Evolutionary conservation across 2,329 filamentous ascomycete genomes (phyloP).

Genomic region (Trichoderma sp.): DNA sequence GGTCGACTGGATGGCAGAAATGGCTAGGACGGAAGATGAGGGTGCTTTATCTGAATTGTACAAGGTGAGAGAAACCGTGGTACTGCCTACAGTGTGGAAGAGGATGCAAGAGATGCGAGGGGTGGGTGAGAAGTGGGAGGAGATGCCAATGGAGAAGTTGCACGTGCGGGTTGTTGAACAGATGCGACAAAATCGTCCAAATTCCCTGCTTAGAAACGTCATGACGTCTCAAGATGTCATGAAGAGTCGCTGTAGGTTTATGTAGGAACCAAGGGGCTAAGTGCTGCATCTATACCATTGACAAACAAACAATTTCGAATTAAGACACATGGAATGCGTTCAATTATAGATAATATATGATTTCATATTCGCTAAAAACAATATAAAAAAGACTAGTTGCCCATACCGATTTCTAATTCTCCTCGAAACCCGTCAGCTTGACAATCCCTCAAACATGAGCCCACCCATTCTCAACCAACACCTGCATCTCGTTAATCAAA

Average conservation of each 20-base stretch:
- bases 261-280: background rate
- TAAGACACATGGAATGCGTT: accelerated
- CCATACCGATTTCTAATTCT: background rate
- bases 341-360: background rate
- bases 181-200: background rate
- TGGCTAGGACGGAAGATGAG: background rate
- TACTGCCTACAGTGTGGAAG: background rate
- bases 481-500: constrained; percentile 60
- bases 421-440: background rate
- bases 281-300: background rate
- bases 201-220: background rate
- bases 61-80: background rate
- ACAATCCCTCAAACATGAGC: constrained; percentile 46
- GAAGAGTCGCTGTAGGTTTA: background rate
- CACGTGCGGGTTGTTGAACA: background rate
- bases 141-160: background rate
- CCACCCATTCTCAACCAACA: constrained; percentile 57
- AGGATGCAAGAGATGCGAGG: background rate
- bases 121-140: background rate
- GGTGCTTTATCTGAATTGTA: background rate
- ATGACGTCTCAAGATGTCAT: background rate
- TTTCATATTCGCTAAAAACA: background rate
- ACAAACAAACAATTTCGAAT: background rate
- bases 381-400: background rate
- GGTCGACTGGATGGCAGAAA: background rate